phyloP scores from a whole-genome alignment of 78 protist genomes.

The Cyanophora paradoxa region DNA sequence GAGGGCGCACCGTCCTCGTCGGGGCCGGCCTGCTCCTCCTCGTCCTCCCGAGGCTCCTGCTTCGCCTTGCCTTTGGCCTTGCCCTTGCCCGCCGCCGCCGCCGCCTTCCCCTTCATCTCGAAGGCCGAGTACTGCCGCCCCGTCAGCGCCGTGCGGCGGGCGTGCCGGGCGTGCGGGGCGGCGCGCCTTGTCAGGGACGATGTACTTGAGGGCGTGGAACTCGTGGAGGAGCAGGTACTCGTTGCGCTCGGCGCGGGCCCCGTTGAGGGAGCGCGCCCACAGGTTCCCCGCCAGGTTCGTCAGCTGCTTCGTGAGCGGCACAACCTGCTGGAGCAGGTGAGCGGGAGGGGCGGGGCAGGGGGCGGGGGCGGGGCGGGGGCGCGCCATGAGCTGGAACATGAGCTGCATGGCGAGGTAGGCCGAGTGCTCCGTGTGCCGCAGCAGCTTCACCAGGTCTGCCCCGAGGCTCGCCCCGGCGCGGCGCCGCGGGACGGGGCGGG shows the following conservation, averaged over 20 bases:
- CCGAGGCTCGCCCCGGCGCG: not conserved
- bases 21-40: not conserved
- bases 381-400: conserved; percentile 53
- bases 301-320: conserved; percentile 92
- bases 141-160: not conserved
- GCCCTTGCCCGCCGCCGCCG: too few relatives aligned
- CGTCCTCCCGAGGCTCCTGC: not conserved
- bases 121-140: not conserved
- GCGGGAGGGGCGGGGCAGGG: too few relatives aligned
- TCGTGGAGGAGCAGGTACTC: conserved; percentile 92
- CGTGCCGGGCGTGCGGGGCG: not conserved
- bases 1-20: conserved; percentile 3
- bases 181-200: conserved; percentile 78
- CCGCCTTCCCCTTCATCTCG: not conserved
- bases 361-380: too few relatives aligned
- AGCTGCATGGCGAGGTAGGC: conserved; percentile 59
- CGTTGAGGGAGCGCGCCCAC: conserved; percentile 55
- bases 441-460: not conserved
- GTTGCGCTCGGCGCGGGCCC: conserved; percentile 87
- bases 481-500: not conserved
- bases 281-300: conserved; percentile 80
- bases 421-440: conserved; percentile 54
- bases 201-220: conserved; percentile 68
- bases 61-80: not conserved
- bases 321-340: too few relatives aligned